Base-by-base conservation (phyloP, 2,329 filamentous ascomycete genomes). In the Alternaria atra region DNA sequence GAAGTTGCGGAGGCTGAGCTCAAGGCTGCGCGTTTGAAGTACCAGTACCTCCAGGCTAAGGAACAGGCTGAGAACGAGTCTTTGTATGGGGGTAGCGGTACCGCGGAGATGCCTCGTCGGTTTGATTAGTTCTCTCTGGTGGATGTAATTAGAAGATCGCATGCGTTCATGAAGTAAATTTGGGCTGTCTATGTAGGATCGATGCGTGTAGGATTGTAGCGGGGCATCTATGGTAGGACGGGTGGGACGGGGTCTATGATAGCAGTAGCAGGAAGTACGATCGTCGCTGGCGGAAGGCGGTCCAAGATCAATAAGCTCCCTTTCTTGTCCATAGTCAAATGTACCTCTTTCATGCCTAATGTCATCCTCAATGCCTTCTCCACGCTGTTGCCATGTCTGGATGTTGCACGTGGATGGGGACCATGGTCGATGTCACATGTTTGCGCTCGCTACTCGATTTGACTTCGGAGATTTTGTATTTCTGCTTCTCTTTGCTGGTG, bases 1-100 rank as follows among this genome's bases (percentile, higher is more conserved):
- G 71, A 76, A 32, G 58, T 73, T n/a, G 74, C 73, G 2, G 73
- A 78, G 52, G 74, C 74, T 7, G 74, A 77, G 58, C 67, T 77
- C 17, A 68, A 65, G 43, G 61, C 71, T 46, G 67, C 69, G 6
- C 67, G 70, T 12, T 47, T 73, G 10, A 71, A 66, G 51, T 65
- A 68, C 13, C 55, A 62, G 48, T 72, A 72, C 34, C 54, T 72
- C 2, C 63, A 70, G 47, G 67, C 67, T 5, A 72, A 64, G 47
- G 68, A 67, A 55, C 48, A 58, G 56, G 66, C 62, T 15, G 59
- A 66, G 52, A 46, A 39, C 27, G 44, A 54, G 47, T 34, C 23
- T n/a, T 30, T 54, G 46, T 30, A 60, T 35, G 40, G 46, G 15
- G 60, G 44, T 10, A 42, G 32, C 25, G 53, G 42, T 37, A 39